These are phyloP conservation scores for Heterobasidion annosum DNA, from an alignment of 1,284 basidiomycete genomes.

Conservation along the genomic window DNA sequence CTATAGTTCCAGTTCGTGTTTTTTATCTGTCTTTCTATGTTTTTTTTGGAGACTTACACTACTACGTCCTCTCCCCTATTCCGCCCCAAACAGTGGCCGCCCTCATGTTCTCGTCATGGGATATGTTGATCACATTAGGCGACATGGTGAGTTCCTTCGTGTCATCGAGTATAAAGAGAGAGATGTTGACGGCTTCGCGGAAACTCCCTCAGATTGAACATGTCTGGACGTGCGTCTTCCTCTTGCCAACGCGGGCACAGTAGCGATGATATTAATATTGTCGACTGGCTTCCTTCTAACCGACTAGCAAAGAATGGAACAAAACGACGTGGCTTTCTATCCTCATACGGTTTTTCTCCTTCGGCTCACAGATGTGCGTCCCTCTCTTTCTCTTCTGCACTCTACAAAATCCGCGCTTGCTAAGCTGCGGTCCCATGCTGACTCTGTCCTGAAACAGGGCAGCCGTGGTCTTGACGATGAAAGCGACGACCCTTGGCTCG, in stretches of 20 bases:
- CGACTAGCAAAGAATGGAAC: background rate
- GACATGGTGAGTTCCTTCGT: background rate
- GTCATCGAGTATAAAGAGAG: background rate
- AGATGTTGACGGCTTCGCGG: background rate
- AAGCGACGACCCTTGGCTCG: background rate
- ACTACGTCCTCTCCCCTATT: constrained; percentile 1
- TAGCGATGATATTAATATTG: background rate
- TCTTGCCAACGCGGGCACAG: background rate
- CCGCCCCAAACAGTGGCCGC: constrained; percentile 13
- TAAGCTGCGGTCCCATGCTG: background rate
- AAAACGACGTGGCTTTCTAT: background rate
- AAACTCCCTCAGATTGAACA: background rate
- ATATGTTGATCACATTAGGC: constrained; percentile 11
- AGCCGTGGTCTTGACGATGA: background rate
- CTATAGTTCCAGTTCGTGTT: constrained; percentile 15
- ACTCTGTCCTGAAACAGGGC: background rate
- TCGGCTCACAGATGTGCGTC: background rate
- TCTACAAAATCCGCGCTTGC: background rate
- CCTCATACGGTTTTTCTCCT: background rate
- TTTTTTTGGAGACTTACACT: background rate
- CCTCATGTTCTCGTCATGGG: constrained; percentile 16
- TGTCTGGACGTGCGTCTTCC: background rate
- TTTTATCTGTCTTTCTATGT: background rate
- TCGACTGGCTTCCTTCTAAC: too few relatives aligned
- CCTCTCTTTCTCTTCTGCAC: background rate